Evolutionary conservation across 768 basidiomycete genomes (phyloP), one percentile per base, ranked within the genome.

Genomic region (Pleurotus pulmonarius): DNA sequence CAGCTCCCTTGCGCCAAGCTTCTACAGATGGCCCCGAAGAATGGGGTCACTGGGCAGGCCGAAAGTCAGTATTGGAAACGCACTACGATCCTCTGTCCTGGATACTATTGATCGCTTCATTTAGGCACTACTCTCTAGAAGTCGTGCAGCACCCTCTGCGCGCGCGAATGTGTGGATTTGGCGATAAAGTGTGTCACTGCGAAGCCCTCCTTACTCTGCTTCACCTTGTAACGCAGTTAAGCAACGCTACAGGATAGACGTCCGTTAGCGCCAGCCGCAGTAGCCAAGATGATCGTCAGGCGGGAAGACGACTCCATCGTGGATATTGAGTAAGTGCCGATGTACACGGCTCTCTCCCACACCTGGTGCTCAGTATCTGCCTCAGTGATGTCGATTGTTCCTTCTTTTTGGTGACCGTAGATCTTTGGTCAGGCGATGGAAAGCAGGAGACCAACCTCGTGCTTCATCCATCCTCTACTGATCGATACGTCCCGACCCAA

Each of bases 151-250:
- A 95, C 63, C 94, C 95, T 40, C 70, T 91, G 46, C 84, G 94
- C 43, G 95, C 94, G 48, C 83, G 94, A 61, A 95, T 95, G 87
- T 96, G 94, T 69, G 95, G 95, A 9, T 95, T 96, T 70, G 94
- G 94, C 45, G 93, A 97, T 77, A 96, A 95, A 79, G 94, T 93
- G 62, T 58, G 66, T 61, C 54, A 39, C 40, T 15, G n/a, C 15
- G 38, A 22, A 60, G 37, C 56, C 46, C 25, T 51, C 20, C 48
- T 49, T 55, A 60, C 62, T 59, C 61, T 55, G 55, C 60, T 24
- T 48, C 57, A 46, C 39, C 55, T 61, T 54, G 38, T 46, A 45
- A 47, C 18, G 49, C 58, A 55, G 61, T 47, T 40, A 61, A 51
- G 22, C 58, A 55, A 63, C 59, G 56, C 56, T 53, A 18, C 69